Evolutionary conservation across 2,329 filamentous ascomycete species (phyloP).

Genomic region (Aphanocladium album): DNA sequence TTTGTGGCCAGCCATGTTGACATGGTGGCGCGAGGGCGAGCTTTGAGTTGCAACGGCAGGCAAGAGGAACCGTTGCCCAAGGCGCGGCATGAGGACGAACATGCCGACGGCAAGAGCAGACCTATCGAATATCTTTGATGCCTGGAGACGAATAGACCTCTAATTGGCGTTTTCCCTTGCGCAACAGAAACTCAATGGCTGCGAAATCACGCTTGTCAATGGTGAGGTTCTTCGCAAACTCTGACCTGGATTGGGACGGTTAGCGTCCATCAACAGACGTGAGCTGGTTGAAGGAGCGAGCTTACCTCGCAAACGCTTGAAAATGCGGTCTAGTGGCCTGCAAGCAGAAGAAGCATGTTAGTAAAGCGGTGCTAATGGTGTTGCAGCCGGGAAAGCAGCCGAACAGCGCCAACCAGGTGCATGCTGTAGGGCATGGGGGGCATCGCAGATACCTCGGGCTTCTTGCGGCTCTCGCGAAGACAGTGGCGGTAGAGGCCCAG

Average conservation of each 20-base stretch:
- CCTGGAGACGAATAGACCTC: constrained; percentile 76
- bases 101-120: constrained; percentile 3
- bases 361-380: constrained; percentile 3
- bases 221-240: constrained; percentile 67
- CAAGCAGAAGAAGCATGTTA: constrained; percentile 16
- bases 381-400: background rate
- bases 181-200: constrained; percentile 77
- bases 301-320: constrained; percentile 57
- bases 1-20: background rate
- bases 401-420: background rate
- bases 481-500: constrained; percentile 81
- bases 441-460: constrained; percentile 58
- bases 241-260: constrained; percentile 44
- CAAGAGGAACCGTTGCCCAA: constrained; percentile 1
- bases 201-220: constrained; percentile 81
- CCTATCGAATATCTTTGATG: constrained; percentile 66
- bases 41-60: background rate
- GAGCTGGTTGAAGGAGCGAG: constrained; percentile 5
- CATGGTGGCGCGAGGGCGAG: background rate
- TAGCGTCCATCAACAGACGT: constrained; percentile 5
- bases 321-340: constrained; percentile 58
- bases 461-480: constrained; percentile 72
- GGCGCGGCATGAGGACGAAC: background rate
- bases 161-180: constrained; percentile 76
- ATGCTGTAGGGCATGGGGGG: background rate